phyloP scores from a whole-genome alignment of 2,329 filamentous ascomycete species.

The Zymoseptoria pseudotritici region DNA sequence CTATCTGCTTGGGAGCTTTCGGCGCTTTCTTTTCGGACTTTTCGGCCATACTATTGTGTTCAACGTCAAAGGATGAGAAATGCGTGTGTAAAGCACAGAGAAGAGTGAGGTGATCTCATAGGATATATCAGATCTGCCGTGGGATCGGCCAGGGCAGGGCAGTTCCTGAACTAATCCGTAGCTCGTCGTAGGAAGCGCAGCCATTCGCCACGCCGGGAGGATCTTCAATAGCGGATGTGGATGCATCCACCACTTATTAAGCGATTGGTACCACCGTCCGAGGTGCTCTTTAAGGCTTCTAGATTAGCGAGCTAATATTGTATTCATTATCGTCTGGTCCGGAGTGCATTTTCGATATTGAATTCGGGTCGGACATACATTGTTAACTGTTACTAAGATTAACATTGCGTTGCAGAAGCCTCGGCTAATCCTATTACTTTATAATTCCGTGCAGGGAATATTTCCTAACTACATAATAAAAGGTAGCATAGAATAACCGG shows the following conservation, averaged over 20 bases:
- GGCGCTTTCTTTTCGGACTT: background rate
- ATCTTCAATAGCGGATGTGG: background rate
- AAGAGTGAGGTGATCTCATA: background rate
- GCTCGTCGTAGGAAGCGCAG: background rate
- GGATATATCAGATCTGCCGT: background rate
- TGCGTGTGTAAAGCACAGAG: background rate
- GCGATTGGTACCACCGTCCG: background rate
- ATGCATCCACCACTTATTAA: background rate
- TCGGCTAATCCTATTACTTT: background rate
- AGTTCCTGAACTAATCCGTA: background rate
- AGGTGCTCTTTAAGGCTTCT: background rate
- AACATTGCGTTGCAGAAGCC: background rate
- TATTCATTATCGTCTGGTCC: background rate
- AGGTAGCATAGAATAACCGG: background rate
- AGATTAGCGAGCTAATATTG: background rate
- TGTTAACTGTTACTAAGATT: background rate
- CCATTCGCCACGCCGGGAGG: background rate
- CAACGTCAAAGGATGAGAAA: background rate
- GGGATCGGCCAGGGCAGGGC: background rate
- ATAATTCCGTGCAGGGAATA: background rate
- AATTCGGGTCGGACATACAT: background rate
- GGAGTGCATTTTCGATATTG: background rate
- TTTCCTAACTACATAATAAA: background rate
- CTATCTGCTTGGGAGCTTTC: slow-evolving; percentile 1
- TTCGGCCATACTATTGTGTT: background rate